Conservation (phyloP, 1,284 basidiomycete species). For the Microbotryum violaceum region DNA sequence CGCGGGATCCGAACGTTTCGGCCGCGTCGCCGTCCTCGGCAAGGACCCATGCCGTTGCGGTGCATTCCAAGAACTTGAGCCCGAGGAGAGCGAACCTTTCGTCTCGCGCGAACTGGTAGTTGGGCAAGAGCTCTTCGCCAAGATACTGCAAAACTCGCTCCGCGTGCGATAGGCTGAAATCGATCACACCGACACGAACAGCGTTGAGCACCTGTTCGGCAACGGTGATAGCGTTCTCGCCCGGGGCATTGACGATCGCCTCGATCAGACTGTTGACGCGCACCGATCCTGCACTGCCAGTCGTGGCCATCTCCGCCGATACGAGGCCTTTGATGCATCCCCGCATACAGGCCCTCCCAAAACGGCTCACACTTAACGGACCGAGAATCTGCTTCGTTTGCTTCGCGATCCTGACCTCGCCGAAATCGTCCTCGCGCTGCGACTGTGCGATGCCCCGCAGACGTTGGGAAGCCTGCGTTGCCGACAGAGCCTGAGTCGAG, state of each 20-base stretch:
- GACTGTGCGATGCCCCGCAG: conserved; percentile 16
- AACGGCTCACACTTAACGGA: neutral
- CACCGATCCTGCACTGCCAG: conserved; percentile 3
- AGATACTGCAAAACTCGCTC: conserved; percentile 53
- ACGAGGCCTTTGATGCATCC: conserved; percentile 20
- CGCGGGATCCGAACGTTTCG: conserved; percentile 46
- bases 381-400: conserved; percentile 37
- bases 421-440: conserved; percentile 57
- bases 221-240: conserved; percentile 52
- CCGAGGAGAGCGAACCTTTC: conserved; percentile 52
- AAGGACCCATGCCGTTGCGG: conserved; percentile 58
- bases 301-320: conserved; percentile 21
- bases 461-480: conserved; percentile 10
- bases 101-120: conserved; percentile 55
- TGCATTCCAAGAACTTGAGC: conserved; percentile 59
- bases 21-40: conserved; percentile 37
- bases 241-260: conserved; percentile 50
- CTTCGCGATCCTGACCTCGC: conserved; percentile 48
- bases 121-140: conserved; percentile 48
- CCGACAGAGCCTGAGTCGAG: conserved; percentile 28
- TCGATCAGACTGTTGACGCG: conserved; percentile 50
- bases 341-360: conserved; percentile 1
- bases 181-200: conserved; percentile 52
- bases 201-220: conserved; percentile 54
- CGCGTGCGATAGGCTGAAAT: conserved; percentile 46